Base-by-base conservation (phyloP, 176 grass and related monocot genomes). In the Musa troglodytarum region DNA sequence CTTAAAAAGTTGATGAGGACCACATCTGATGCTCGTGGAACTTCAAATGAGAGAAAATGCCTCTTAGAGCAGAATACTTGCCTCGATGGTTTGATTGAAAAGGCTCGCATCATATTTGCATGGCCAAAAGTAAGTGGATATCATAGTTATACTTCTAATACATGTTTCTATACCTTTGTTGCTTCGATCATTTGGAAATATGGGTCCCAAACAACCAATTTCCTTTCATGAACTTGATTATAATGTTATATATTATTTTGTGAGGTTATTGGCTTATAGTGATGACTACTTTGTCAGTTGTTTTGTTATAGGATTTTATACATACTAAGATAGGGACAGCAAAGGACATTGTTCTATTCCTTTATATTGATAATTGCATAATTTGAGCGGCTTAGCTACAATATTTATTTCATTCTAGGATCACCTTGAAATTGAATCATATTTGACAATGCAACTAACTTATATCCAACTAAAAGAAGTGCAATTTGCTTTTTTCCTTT, bases 41-140 rank as follows among this genome's bases (percentile, higher is more conserved):
- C 88, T 59, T 77, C 83, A 62, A 93, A 79, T 8, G 90, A 93
- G 82, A 98, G 94, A 81, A 98, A 93, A 85, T 68, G 89, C 17
- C 84, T 98, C 19, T 80, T 89, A 77, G 83, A 93, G 76, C 86
- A 87, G 73, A 29, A 83, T 29, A n/a, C 77, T 29, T 87, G 68
- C 63, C 79, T 98, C 69, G 94, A 93, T 87, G 68, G 59, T 65
- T 84, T 98, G 76, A 91, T 91, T 68, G 90, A 89, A 15, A 93
- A 85, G 76, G 82, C 90, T 43, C 54, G 71, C 0, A 74, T 68
- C 58, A 91, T 93, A 83, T 76, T 65, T 81, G 88, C 94, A 80
- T 98, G 94, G 94, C 14, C 80, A 81, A 93, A 98, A 80, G 94
- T 98, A 89, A 82, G 77, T 83, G 10, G 61, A 54, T 59, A 61